Evolutionary conservation across 2,329 filamentous ascomycete genomes (phyloP), one percentile per base, ranked within the genome.

Genomic region (Onygenales sp.): DNA sequence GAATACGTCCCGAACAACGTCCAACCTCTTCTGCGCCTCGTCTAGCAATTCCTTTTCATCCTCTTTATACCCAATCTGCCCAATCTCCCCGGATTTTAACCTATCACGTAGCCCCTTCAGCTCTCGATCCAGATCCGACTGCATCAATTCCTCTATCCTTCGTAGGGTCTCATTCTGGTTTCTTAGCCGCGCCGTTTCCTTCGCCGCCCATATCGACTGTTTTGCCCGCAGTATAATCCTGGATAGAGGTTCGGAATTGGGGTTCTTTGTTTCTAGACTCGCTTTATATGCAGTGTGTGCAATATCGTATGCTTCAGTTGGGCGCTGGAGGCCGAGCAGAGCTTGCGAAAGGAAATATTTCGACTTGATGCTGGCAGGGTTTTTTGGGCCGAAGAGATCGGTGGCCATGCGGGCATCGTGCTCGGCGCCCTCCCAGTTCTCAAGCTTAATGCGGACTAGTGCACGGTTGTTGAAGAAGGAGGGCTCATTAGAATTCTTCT

Each of bases 391-490:
- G 61, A 81, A 74, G 5, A 94, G 77, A 55, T 82, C 77, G 49
- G 96, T 84, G 58, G 87, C 89, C 50, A 82, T 76, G 51, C 85
- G 71, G 65, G 90, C 92, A 70, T 96, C 91, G 55, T 82, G 75
- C 58, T 93, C 84, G 48, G 86, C 89, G 8, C 78, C 83, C 33
- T 87, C 79, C 81, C 85, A 94, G 61, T 82, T 76, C 56, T 78
- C 73, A 21, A 95, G 79, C 70, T 86, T 87, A 54, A 93, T 76
- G 42, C 90, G 82, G 3, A 86, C 84, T 72, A 95, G 86, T 50
- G 90, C 88, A 52, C 91, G 87, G 72, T 96, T 97, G 40, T 89
- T 92, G 72, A 90, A 96, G 49, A 95, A 79, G 33, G 86, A 77
- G 1, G 86, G 82, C 65, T 95, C 93, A 52, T 76, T 79, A 3